A percentile compares a stretch with the other conserved stretches of the same genome.
These are phyloP conservation scores for Pseudonitzschia multistriata DNA, from an alignment of 108 stramenopile genomes.

Conservation along the genomic window DNA sequence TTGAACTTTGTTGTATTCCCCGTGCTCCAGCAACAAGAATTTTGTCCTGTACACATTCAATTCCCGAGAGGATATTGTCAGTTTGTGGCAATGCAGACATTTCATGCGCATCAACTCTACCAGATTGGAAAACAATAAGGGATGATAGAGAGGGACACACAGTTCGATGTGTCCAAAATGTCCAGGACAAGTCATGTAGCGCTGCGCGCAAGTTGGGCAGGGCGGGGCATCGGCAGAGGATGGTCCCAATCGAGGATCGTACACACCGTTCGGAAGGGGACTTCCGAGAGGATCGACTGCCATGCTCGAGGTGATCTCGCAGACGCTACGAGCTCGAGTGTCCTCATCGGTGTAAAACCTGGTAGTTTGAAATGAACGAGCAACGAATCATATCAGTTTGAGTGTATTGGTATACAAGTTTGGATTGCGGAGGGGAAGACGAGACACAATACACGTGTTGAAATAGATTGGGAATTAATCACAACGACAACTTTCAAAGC, in stretches of 20 bases:
- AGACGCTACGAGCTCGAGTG: conserved; percentile 79
- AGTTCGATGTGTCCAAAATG: conserved; percentile 97
- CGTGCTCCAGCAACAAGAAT: conserved; percentile 62
- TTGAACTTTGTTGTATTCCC: conserved; percentile 49
- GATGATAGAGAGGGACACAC: conserved; percentile 94
- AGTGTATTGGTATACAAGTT: too few relatives aligned
- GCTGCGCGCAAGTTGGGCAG: conserved; percentile 91
- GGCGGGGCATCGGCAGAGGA: conserved; percentile 38
- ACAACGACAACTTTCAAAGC: not conserved
- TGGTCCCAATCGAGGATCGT: conserved; percentile 93
- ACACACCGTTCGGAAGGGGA: conserved; percentile 88
- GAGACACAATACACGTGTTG: not conserved
- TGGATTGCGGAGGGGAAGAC: too few relatives aligned
- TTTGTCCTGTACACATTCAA: conserved; percentile 56
- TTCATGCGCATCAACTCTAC: conserved; percentile 83
- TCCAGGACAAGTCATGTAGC: conserved; percentile 86
- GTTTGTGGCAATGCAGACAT: conserved; percentile 93
- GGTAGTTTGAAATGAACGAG: not conserved
- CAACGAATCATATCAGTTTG: not conserved
- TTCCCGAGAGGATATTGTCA: conserved; percentile 45
- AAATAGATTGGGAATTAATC: not conserved
- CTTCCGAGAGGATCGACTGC: conserved; percentile 83
- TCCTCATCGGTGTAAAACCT: conserved; percentile 90
- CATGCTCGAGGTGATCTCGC: conserved; percentile 84
- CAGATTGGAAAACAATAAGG: conserved; percentile 81